Percentiles rank a stretch among this genome's conserved stretches.
Evolutionary conservation across 306 rosid species (phyloP).

Genomic region (Prunus dulcis): DNA sequence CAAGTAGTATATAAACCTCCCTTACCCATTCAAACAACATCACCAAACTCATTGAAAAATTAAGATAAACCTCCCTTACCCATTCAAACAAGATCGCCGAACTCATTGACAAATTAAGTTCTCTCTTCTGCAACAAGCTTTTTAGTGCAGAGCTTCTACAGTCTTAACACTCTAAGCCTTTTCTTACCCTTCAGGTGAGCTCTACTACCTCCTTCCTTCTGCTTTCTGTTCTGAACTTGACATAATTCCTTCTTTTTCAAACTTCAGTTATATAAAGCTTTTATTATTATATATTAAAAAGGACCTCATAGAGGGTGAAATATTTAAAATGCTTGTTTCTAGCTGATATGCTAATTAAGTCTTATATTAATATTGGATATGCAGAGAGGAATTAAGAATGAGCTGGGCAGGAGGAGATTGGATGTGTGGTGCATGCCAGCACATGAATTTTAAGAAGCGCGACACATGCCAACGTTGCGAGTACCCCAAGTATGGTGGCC

Average conservation of each 20-base stretch:
- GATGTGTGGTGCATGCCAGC: conserved; percentile 92
- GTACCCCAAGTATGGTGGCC: conserved; percentile 90
- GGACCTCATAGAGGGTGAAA: background rate
- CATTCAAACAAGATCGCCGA: conserved; percentile 37
- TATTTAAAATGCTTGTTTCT: background rate
- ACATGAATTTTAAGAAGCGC: conserved; percentile 79
- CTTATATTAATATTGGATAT: background rate
- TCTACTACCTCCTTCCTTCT: conserved; percentile 20
- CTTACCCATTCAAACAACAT: conserved; percentile 31
- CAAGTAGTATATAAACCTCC: conserved; percentile 54
- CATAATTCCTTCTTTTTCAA: conserved; percentile 1
- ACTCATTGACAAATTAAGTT: conserved; percentile 23
- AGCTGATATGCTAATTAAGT: background rate
- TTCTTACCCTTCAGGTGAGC: conserved; percentile 41
- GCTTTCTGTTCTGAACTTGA: conserved; percentile 9
- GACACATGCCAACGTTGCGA: conserved; percentile 80
- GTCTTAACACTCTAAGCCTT: conserved; percentile 6
- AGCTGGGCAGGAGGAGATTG: conserved; percentile 96
- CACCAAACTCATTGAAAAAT: conserved; percentile 40
- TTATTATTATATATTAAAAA: background rate
- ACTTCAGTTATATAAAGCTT: background rate
- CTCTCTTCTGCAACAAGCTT: conserved; percentile 11
- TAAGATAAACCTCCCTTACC: background rate
- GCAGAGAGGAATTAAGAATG: conserved; percentile 43
- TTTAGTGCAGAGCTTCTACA: conserved; percentile 10